These are phyloP conservation scores for Colletotrichum sp. DNA, from an alignment of 2,329 filamentous ascomycete species.

Conservation along the genomic window DNA sequence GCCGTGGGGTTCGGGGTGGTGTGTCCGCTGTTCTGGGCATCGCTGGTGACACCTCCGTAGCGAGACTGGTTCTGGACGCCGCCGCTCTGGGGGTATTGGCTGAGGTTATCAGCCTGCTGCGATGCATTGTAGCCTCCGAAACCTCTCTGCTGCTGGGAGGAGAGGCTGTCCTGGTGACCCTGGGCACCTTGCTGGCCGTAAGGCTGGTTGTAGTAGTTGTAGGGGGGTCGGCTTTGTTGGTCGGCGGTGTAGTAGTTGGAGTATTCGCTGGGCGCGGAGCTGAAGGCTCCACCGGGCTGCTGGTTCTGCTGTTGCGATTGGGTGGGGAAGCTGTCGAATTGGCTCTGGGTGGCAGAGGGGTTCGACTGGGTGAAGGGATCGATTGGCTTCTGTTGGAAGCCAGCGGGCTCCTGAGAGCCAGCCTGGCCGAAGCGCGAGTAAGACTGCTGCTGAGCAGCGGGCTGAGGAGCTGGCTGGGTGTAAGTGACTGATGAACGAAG, in stretches of 20 bases:
- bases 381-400: slow-evolving; percentile 78
- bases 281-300: slow-evolving; percentile 70
- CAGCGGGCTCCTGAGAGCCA: slow-evolving; percentile 63
- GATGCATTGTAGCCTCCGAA: slow-evolving; percentile 76
- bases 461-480: slow-evolving; percentile 39
- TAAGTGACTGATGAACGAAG: slow-evolving; percentile 5
- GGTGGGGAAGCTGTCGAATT: slow-evolving; percentile 65
- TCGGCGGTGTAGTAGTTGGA: slow-evolving; percentile 86
- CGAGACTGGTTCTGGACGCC: slow-evolving; percentile 61
- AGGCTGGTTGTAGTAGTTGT: slow-evolving; percentile 75
- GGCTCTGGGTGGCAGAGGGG: slow-evolving; percentile 48
- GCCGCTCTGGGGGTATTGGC: slow-evolving; percentile 77
- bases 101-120: slow-evolving; percentile 64
- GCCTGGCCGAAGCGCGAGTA: slow-evolving; percentile 74
- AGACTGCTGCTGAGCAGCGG: slow-evolving; percentile 64
- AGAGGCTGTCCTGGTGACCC: slow-evolving; percentile 75
- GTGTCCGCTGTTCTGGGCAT: slow-evolving; percentile 85
- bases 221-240: slow-evolving; percentile 72
- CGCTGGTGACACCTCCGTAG: slow-evolving; percentile 62
- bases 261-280: slow-evolving; percentile 79
- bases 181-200: slow-evolving; percentile 62
- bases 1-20: slow-evolving; percentile 85
- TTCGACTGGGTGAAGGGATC: slow-evolving; percentile 85
- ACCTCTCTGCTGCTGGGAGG: slow-evolving; percentile 75
- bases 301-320: slow-evolving; percentile 59